Evolutionary conservation across 75 land plant genomes (phyloP), one percentile per base, ranked within the genome.

Genomic region (Chamaecyparis obtusa): DNA sequence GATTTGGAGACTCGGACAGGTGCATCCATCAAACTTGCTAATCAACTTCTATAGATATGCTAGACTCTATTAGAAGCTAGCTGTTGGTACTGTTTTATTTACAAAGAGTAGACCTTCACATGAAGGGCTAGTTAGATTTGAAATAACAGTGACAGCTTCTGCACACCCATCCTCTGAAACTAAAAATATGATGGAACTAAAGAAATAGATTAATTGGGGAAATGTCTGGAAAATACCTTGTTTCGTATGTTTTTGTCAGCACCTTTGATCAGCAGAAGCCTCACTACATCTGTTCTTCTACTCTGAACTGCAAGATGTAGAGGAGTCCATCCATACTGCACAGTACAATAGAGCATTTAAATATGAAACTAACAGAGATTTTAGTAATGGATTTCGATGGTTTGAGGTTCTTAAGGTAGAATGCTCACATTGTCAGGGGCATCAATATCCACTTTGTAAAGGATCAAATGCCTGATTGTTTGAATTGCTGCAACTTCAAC

Each of bases 281-380:
- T 93, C 55, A 95, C 91, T 39, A 95, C 60, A 86, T 95, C 99
- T 55, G 95, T 93, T 88, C 97, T 90, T 83, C 91, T 91, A 74
- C 91, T 86, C 88, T 95, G 97, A 49, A 97, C 97, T 82, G 97
- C 97, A 83, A 97, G 91, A 91, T 97, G 99, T 77, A 97, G 89
- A 39, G 99, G 99, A 21, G 97, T 97, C 99, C 99, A 97, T 36
- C 99, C 97, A 92, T 94, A 91, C 99, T 96, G 83, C 41, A 86
- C 32, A 75, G 21, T 33, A 36, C 87, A 86, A 80, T 37, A 60
- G 10, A 39, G 24, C 13, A 43, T 81, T 24, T 11, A 57, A 54
- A 84, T 35, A 30, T 17, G 30, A 36, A 5, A 84, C 85, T 49
- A 37, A 16, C 19, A 16, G 32, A 35, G 74, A 0, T 72, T 64